Base-by-base conservation (phyloP, 345 rosid species). In the Alliaria petiolata region DNA sequence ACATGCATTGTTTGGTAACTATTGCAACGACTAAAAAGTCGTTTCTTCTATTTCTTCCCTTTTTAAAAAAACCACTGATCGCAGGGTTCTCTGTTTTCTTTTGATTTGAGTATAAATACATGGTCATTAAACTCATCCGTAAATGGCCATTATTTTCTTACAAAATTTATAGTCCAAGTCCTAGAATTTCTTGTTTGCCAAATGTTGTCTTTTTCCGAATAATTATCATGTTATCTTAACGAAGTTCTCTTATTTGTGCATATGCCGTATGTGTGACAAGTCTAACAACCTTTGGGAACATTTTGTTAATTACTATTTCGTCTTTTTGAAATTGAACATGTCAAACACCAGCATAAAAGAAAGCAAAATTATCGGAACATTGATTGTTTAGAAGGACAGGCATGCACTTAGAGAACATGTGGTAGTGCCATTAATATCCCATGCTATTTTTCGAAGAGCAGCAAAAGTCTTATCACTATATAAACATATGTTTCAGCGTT, bases 1-100 rank as follows among this genome's bases (percentile, higher is more conserved):
- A 14, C 65, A 38, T 66, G 44, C 36, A n/a, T 30, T 65, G 59
- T 65, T 45, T 58, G 53, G 70, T 22, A 22, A 16, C 35, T 39
- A 14, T 39, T 72, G 65, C 16, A 25, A 3, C 56, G 38, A n/a
- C 36, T 55, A 34, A 34, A 54, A 22, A 3, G 22, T 54, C 31
- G 6, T 16, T 55, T 36, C 19, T 46, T 46, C 46, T 5, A 7
- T 25, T 53, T 16, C 14, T 13, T 31, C 8, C 13, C 17, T 36
- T 8, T 10, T 35, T 2, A 9, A 8, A 9, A 35, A 13, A 35
- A 8, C 9, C 33, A 30, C 28, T 30, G 33, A 5, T 30, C 33
- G 33, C 33, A 30, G 1, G 39, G 39, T 45, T 45, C 4, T 62
- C 31, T 54, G 17, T 38, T 65, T 42, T n/a, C 52, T n/a, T 20